Percentiles rank a stretch among this genome's conserved stretches.
phyloP scores from a whole-genome alignment of 768 basidiomycete species.

The Krasilnikovozyma curviuscula region DNA sequence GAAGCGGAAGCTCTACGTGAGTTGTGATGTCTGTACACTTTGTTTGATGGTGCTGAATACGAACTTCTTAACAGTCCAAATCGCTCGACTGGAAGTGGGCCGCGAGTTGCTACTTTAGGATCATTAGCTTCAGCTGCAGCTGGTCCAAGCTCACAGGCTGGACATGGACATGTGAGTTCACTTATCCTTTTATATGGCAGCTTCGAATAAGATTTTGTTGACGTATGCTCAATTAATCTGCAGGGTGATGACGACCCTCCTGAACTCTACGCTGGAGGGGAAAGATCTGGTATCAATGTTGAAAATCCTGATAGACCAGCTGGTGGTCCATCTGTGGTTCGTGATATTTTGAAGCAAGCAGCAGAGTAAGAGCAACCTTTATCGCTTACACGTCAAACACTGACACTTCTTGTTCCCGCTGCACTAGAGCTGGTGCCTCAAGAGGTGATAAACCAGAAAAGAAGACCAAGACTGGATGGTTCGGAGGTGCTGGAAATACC shows the following conservation, averaged over 20 bases:
- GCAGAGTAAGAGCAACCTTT: slow-evolving; percentile 38
- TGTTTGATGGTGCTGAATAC: too few species aligned
- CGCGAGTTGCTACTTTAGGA: slow-evolving; percentile 28
- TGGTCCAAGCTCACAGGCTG: slow-evolving; percentile 22
- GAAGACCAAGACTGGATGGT: slow-evolving; percentile 19
- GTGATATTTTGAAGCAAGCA: slow-evolving; percentile 44
- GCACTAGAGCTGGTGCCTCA: slow-evolving; percentile 3
- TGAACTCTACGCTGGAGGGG: slow-evolving; percentile 84
- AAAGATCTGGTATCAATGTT: slow-evolving; percentile 73
- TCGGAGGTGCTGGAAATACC: slow-evolving; percentile 57
- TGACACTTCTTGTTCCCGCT: background rate
- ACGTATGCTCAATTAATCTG: slow-evolving; percentile 26
- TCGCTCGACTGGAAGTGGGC: slow-evolving; percentile 14
- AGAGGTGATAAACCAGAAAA: background rate
- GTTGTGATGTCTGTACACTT: background rate
- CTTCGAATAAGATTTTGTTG: slow-evolving; percentile 1
- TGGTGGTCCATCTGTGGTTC: slow-evolving; percentile 35
- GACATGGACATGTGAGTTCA: slow-evolving; percentile 28
- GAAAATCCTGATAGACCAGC: slow-evolving; percentile 51
- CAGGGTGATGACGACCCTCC: slow-evolving; percentile 27
- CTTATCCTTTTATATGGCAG: background rate
- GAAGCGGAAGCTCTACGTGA: background rate
- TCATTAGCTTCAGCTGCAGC: slow-evolving; percentile 20
- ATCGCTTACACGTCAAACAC: background rate
- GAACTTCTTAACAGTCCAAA: background rate